Evolutionary conservation across 495 filamentous ascomycete species (phyloP).

Genomic region (Zalerion maritima): DNA sequence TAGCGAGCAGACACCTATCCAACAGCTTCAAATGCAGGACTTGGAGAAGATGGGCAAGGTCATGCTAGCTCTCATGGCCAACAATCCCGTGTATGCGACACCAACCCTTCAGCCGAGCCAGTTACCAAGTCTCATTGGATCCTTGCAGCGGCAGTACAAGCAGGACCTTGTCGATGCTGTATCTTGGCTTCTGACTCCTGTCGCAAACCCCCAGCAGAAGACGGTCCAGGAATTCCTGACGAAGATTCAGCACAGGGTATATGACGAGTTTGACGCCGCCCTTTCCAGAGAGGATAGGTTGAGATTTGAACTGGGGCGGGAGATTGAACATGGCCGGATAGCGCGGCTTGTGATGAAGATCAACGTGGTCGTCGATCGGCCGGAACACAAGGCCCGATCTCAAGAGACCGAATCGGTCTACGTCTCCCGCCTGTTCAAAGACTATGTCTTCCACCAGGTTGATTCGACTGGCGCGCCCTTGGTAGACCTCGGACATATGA

Average conservation of each 20-base stretch:
- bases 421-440: conserved; percentile 81
- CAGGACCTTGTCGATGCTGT: conserved; percentile 59
- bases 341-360: conserved; percentile 74
- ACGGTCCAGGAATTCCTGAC: conserved; percentile 63
- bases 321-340: conserved; percentile 84
- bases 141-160: conserved; percentile 63
- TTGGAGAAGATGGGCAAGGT: conserved; percentile 74
- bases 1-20: conserved; percentile 46
- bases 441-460: conserved; percentile 94
- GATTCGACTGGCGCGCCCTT: conserved; percentile 68
- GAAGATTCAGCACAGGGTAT: conserved; percentile 57
- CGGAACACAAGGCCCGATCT: conserved; percentile 58
- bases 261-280: conserved; percentile 57
- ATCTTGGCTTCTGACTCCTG: conserved; percentile 53
- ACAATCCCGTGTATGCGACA: conserved; percentile 30
- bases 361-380: conserved; percentile 72
- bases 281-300: too few species aligned
- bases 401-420: conserved; percentile 85
- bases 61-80: conserved; percentile 61
- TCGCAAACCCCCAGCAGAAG: conserved; percentile 35
- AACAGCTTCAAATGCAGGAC: conserved; percentile 76
- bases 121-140: conserved; percentile 39
- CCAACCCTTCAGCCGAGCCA: conserved; percentile 16
- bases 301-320: conserved; percentile 50
- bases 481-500: conserved; percentile 69